phyloP scores from a whole-genome alignment of 305 asterid species.

The Fraxinus paxiana region DNA sequence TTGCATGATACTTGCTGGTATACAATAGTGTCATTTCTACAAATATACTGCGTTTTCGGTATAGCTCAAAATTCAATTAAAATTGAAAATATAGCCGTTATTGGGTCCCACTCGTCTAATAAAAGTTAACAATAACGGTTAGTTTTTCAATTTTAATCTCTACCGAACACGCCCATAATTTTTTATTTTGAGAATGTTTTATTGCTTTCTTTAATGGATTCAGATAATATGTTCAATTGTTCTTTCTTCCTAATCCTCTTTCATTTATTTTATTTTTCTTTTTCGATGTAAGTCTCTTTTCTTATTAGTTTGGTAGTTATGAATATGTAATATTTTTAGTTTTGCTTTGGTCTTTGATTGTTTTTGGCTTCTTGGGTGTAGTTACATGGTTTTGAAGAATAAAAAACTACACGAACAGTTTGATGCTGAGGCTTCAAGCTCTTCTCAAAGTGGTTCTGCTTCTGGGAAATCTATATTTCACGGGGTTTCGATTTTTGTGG shows the following conservation, averaged over 20 bases:
- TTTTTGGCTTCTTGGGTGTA: conserved; percentile 38
- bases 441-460: conserved; percentile 51
- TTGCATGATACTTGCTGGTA: not conserved
- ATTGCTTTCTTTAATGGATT: not conserved
- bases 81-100: no score
- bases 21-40: not conserved
- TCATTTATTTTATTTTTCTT: not conserved
- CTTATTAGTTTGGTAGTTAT: not conserved
- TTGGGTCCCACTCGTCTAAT: no score
- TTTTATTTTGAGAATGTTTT: not conserved
- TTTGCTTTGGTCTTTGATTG: conserved; percentile 9
- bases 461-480: conserved; percentile 53
- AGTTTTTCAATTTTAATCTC: no score
- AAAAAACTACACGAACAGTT: conserved; percentile 81
- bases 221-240: not conserved
- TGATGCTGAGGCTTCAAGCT: conserved; percentile 79
- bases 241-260: not conserved
- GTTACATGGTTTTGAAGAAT: conserved; percentile 93
- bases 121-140: no score
- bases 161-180: not conserved
- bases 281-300: not conserved
- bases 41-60: not conserved
- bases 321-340: not conserved
- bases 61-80: no score
- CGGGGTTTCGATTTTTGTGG: conserved; percentile 88